Conservation (phyloP, 768 basidiomycete species). For the Lyophyllum semitale region DNA sequence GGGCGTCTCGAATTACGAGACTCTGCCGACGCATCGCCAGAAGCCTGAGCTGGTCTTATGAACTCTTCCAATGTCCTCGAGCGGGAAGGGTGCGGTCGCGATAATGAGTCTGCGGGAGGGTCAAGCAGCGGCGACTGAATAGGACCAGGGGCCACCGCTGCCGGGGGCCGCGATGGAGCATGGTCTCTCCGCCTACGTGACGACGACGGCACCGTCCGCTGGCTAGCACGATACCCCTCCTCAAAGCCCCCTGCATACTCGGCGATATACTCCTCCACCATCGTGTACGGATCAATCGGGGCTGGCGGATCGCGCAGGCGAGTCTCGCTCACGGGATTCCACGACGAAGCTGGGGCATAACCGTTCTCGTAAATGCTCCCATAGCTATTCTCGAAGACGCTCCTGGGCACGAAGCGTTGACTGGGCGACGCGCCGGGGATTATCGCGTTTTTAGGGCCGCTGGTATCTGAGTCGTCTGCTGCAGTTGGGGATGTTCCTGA, state of each 20-base stretch:
- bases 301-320: background rate
- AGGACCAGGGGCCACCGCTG: background rate
- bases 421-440: constrained; percentile 32
- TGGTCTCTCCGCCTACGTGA: background rate
- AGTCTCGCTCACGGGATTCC: background rate
- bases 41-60: too few species aligned
- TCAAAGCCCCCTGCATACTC: constrained; percentile 27
- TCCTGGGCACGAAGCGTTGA: constrained; percentile 28
- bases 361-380: constrained; percentile 3
- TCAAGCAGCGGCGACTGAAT: background rate
- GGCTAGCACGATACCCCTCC: constrained; percentile 21
- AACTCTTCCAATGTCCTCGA: background rate
- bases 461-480: background rate
- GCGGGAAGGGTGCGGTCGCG: too few species aligned
- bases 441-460: constrained; percentile 26
- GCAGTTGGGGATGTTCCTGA: background rate
- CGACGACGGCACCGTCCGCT: background rate
- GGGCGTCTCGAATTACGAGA: background rate
- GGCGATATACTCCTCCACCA: constrained; percentile 21
- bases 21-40: background rate
- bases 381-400: constrained; percentile 1
- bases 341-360: background rate
- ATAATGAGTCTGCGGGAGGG: background rate
- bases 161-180: background rate
- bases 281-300: constrained; percentile 22